Evolutionary conservation across 371 early-diverging fungal genomes (phyloP).

Genomic region (Rhizopus stolonifer): DNA sequence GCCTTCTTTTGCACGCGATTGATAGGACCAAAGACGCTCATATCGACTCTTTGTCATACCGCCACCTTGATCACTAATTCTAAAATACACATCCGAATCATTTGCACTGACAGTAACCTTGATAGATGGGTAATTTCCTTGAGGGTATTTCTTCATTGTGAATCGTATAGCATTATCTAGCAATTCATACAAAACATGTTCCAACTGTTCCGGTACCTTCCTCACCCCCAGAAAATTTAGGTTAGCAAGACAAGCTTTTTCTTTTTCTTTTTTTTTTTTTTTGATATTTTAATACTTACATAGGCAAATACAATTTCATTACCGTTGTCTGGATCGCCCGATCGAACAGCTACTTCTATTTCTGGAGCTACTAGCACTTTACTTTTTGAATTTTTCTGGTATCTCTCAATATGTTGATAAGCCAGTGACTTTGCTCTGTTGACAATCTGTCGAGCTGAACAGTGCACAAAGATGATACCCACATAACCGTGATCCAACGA

Average conservation of each 20-base stretch:
- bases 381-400: conserved; percentile 1
- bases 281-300: conserved; percentile 25
- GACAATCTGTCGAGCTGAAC: conserved; percentile 53
- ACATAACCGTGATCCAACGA: conserved; percentile 42
- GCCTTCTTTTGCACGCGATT: conserved; percentile 35
- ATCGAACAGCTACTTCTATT: conserved; percentile 26
- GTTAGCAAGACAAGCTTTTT: too few species aligned
- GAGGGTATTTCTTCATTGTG: conserved; percentile 38
- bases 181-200: conserved; percentile 92
- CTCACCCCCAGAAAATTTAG: conserved; percentile 40
- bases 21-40: conserved; percentile 79
- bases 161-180: conserved; percentile 84
- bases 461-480: conserved; percentile 61
- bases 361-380: conserved; percentile 15
- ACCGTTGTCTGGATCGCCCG: conserved; percentile 8
- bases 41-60: conserved; percentile 72
- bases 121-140: conserved; percentile 63
- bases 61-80: conserved; percentile 91
- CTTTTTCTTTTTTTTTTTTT: too few species aligned
- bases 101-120: conserved; percentile 80
- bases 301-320: conserved; percentile 42
- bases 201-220: conserved; percentile 83
- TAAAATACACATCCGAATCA: conserved; percentile 77
- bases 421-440: conserved; percentile 35
- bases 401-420: conserved; percentile 21